These are phyloP conservation scores for Populus hybrid DNA, from an alignment of 441 rosid species.

Conservation along the genomic window DNA sequence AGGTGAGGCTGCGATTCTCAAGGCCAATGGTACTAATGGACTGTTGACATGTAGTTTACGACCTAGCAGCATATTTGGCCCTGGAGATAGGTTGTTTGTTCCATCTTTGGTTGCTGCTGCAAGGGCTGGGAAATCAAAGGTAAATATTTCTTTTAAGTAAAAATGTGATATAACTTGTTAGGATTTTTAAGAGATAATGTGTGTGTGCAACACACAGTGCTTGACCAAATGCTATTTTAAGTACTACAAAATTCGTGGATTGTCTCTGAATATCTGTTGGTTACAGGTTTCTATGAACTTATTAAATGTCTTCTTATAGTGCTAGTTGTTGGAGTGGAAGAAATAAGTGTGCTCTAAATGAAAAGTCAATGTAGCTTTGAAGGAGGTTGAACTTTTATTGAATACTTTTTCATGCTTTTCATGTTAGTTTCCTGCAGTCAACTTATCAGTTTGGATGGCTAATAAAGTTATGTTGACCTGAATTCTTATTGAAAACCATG, in stretches of 20 bases:
- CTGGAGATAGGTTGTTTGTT: slow-evolving; percentile 81
- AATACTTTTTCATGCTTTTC: background rate
- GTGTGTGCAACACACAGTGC: background rate
- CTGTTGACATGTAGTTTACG: slow-evolving; percentile 89
- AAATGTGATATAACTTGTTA: background rate
- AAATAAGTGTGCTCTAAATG: background rate
- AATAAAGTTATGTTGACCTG: background rate
- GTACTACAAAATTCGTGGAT: background rate
- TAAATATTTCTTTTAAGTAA: slow-evolving; percentile 22
- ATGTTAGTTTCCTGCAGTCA: background rate
- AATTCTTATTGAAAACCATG: background rate
- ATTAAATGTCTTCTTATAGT: background rate
- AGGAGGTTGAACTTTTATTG: background rate
- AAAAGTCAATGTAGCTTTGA: background rate
- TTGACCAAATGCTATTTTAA: background rate
- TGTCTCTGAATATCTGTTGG: background rate
- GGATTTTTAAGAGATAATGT: background rate
- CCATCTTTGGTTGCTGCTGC: slow-evolving; percentile 85
- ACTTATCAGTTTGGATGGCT: background rate
- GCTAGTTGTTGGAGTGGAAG: background rate
- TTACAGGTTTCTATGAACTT: background rate
- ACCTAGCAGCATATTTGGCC: slow-evolving; percentile 92
- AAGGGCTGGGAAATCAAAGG: slow-evolving; percentile 95
- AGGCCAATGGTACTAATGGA: slow-evolving; percentile 71
- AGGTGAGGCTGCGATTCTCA: slow-evolving; percentile 69